Evolutionary conservation across 441 rosid species (phyloP).

Genomic region (Erodium moschatum): DNA sequence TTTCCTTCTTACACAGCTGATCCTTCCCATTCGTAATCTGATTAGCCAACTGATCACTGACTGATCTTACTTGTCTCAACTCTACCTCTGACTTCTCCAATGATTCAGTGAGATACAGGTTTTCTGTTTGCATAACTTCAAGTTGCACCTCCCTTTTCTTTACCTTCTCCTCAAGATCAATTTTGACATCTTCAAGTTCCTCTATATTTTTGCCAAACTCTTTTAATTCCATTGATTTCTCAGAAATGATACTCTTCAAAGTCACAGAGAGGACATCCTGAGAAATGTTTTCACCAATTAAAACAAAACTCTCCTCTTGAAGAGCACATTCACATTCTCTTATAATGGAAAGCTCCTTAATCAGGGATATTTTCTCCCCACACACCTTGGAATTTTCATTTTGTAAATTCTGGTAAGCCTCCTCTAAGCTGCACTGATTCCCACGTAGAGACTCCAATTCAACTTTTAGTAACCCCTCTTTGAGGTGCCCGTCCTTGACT

Average conservation of each 20-base stretch:
- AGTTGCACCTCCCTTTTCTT: slow-evolving; percentile 34
- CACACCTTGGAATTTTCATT: slow-evolving; percentile 40
- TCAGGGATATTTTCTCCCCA: slow-evolving; percentile 43
- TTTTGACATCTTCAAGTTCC: slow-evolving; percentile 37
- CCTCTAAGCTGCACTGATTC: slow-evolving; percentile 38
- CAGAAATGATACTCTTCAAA: slow-evolving; percentile 39
- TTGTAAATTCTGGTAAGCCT: slow-evolving; percentile 36
- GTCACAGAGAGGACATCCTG: slow-evolving; percentile 45
- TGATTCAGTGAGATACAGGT: slow-evolving; percentile 29
- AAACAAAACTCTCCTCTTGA: slow-evolving; percentile 48
- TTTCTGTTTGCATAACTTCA: slow-evolving; percentile 31
- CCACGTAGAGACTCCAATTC: slow-evolving; percentile 41
- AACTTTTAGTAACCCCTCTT: slow-evolving; percentile 45
- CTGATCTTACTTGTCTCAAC: slow-evolving; percentile 34
- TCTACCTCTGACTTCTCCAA: slow-evolving; percentile 32
- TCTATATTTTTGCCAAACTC: slow-evolving; percentile 35
- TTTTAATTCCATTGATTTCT: slow-evolving; percentile 36
- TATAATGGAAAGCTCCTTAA: slow-evolving; percentile 32
- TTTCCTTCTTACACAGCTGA: slow-evolving; percentile 37
- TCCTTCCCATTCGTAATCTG: slow-evolving; percentile 40
- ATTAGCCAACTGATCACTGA: slow-evolving; percentile 32
- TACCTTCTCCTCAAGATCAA: slow-evolving; percentile 47
- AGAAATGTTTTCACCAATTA: slow-evolving; percentile 42
- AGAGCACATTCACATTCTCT: slow-evolving; percentile 38
- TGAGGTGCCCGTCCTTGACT: slow-evolving; percentile 39